Evolutionary conservation across 345 rosid species (phyloP), one percentile per base, ranked within the genome.

Genomic region (Laguncularia racemosa): DNA sequence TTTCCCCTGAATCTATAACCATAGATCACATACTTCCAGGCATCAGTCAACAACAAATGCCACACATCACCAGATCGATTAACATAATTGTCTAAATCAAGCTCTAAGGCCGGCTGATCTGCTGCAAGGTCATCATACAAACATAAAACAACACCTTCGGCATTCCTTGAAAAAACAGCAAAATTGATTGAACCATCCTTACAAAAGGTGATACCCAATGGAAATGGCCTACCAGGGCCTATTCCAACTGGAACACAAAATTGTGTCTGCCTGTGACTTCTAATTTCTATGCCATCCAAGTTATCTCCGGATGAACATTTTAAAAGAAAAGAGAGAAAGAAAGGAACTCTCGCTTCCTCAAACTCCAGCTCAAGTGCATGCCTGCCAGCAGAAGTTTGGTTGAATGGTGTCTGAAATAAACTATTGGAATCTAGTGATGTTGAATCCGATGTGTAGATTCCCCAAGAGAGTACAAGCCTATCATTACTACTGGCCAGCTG

Each of bases 161-260:
- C 75, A 60, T 60, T 69, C 67, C 88, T 87, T 48, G 97, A 85
- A 75, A 80, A 80, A 55, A 84, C 62, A 0, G 97, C 78, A 64
- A 89, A 85, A 73, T 89, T 89, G 82, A 82, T 72, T 17, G 78
- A 83, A 59, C 81, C 84, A 64, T 82, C 80, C 26, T 63, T 47
- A 13, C 76, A 71, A 70, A 82, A 85, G 57, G 96, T 86, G 55
- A 83, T 85, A 60, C 99, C 97, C 60, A 87, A 50, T 48, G 97
- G 97, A 68, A 75, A 46, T 40, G 97, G 90, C 69, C 45, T 48
- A 63, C 97, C 97, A 5, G 75, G 61, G 71, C 58, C 68, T 58
- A 87, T 79, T 59, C 99, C 99, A 74, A 93, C 67, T 3, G 99
- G 96, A 21, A 85, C 86, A 62, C 86, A 82, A 71, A 93, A 89